Evolutionary conservation across 768 basidiomycete genomes (phyloP).

Genomic region (Mycena vitilis): DNA sequence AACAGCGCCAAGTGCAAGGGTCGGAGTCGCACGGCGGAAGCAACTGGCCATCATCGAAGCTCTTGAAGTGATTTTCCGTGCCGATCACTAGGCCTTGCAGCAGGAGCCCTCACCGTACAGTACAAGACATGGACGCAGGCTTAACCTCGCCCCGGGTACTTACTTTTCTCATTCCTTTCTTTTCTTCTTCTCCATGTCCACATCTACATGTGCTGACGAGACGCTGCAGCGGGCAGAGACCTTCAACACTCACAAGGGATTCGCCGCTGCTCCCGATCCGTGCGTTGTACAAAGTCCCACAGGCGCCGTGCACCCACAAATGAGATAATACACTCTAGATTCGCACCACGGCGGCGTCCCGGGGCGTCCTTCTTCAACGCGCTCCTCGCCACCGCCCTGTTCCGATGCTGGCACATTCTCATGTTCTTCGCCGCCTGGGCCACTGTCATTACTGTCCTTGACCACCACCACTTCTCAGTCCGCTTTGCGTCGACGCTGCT

Average conservation of each 20-base stretch:
- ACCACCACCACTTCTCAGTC: constrained; percentile 56
- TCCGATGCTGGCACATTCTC: constrained; percentile 75
- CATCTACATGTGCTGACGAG: not conserved
- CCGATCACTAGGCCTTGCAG: too few species aligned
- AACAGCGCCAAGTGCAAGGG: too few species aligned
- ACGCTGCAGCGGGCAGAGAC: constrained; percentile 20
- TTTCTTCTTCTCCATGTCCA: constrained; percentile 9
- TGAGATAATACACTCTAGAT: constrained; percentile 16
- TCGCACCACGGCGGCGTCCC: constrained; percentile 32
- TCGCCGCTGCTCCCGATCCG: constrained; percentile 30
- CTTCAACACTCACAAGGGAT: constrained; percentile 28
- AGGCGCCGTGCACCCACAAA: not conserved
- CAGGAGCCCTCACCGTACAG: too few species aligned
- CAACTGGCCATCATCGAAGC: too few species aligned
- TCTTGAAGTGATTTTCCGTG: too few species aligned
- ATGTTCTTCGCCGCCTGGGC: constrained; percentile 75
- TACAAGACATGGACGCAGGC: too few species aligned
- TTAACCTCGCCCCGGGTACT: not conserved
- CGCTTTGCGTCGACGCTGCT: constrained; percentile 66
- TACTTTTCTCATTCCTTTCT: too few species aligned
- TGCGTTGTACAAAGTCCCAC: constrained; percentile 2
- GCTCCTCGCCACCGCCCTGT: constrained; percentile 47
- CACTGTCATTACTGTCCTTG: constrained; percentile 65
- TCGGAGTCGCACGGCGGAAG: too few species aligned
- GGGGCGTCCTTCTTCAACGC: constrained; percentile 40